Conservation (phyloP, 805 yeast species). For the Candida maesae region DNA sequence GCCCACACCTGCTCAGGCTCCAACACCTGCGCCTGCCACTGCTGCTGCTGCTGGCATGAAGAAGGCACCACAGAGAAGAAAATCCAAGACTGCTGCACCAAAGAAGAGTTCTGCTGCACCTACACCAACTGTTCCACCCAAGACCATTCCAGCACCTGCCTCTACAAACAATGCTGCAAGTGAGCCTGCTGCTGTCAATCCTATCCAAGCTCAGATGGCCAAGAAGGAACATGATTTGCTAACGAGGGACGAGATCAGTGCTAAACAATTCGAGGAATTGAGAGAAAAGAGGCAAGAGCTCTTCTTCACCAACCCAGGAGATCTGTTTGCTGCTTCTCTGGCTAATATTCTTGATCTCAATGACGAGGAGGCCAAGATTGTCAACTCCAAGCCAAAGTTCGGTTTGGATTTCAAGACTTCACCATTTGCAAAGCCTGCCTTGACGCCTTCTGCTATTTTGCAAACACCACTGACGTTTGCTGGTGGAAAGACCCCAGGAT, state of each 20-base stretch:
- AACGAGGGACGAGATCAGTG: slow-evolving; percentile 17
- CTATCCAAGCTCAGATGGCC: slow-evolving; percentile 16
- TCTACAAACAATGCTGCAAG: slow-evolving; percentile 8
- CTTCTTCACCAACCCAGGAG: slow-evolving; percentile 19
- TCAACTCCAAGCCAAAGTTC: slow-evolving; percentile 18
- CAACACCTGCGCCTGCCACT: slow-evolving; percentile 2
- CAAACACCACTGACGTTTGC: slow-evolving; percentile 29
- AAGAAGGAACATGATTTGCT: slow-evolving; percentile 26
- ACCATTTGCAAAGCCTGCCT: slow-evolving; percentile 20
- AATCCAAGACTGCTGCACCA: slow-evolving; percentile 11
- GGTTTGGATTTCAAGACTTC: slow-evolving; percentile 14
- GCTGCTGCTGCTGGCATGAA: slow-evolving; percentile 12
- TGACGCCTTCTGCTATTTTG: slow-evolving; percentile 28
- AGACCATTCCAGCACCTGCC: slow-evolving; percentile 7
- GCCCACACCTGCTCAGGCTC: slow-evolving; percentile 5
- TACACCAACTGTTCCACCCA: slow-evolving; percentile 10
- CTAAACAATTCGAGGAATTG: slow-evolving; percentile 19
- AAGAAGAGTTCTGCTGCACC: slow-evolving; percentile 10
- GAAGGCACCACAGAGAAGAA: slow-evolving; percentile 17
- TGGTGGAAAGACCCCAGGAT: slow-evolving; percentile 25
- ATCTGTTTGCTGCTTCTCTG: slow-evolving; percentile 25
- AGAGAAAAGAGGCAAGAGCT: slow-evolving; percentile 23
- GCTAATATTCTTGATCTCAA: slow-evolving; percentile 25
- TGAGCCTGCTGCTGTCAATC: slow-evolving; percentile 6
- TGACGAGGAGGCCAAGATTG: slow-evolving; percentile 26